phyloP scores from a whole-genome alignment of 805 yeast species.

The Barnettozyma pratensis region DNA sequence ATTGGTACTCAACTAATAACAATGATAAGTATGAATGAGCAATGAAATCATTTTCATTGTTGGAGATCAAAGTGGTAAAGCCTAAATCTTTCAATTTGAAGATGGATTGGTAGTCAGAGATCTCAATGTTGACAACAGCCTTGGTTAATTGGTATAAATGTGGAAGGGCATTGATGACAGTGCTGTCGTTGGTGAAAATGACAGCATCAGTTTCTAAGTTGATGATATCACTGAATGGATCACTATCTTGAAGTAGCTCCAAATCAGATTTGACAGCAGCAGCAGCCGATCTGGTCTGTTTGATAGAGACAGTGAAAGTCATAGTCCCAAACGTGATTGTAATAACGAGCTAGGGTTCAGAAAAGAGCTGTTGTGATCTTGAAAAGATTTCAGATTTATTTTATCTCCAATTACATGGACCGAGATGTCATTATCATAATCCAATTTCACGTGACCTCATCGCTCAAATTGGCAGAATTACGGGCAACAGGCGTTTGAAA shows the following conservation, averaged over 20 bases:
- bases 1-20: slow-evolving; percentile 43
- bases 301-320: slow-evolving; percentile 5
- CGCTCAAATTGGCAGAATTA: neutral
- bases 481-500: slow-evolving; percentile 4
- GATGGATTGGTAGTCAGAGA: slow-evolving; percentile 64
- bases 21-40: slow-evolving; percentile 55
- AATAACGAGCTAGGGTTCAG: too few species aligned
- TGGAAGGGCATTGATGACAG: slow-evolving; percentile 58
- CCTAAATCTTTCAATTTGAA: slow-evolving; percentile 72
- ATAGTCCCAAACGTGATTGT: neutral
- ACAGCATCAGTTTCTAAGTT: slow-evolving; percentile 1
- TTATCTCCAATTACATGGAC: too few species aligned
- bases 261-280: slow-evolving; percentile 4
- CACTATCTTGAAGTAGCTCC: slow-evolving; percentile 8
- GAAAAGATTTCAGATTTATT: too few species aligned
- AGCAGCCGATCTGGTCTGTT: slow-evolving; percentile 5
- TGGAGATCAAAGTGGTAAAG: slow-evolving; percentile 63
- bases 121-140: slow-evolving; percentile 57
- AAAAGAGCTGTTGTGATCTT: too few species aligned
- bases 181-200: slow-evolving; percentile 46
- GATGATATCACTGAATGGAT: slow-evolving; percentile 7
- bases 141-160: slow-evolving; percentile 41
- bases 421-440: neutral
- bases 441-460: slow-evolving; percentile 9
- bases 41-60: slow-evolving; percentile 45